A percentile compares a stretch with the other conserved stretches of the same genome.
These are phyloP conservation scores for Lentinula sp. DNA, from an alignment of 768 basidiomycete genomes.

Conservation along the genomic window DNA sequence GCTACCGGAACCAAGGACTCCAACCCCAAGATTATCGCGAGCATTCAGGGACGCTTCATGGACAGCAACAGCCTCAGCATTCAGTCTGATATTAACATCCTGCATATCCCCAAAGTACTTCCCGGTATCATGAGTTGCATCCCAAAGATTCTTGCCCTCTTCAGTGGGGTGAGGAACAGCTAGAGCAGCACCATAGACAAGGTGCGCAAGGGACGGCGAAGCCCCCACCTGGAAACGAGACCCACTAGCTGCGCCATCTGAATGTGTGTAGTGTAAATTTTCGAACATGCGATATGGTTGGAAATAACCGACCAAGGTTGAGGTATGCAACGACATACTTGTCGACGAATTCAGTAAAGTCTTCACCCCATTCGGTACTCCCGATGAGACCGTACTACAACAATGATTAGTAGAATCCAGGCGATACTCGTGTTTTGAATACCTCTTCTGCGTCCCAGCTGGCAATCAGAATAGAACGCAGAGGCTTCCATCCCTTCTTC, in stretches of 20 bases:
- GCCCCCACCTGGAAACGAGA: slow-evolving; percentile 42
- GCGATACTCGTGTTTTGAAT: slow-evolving; percentile 2
- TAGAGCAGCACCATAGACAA: slow-evolving; percentile 46
- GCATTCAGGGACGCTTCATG: slow-evolving; percentile 28
- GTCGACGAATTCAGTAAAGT: slow-evolving; percentile 50
- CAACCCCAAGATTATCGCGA: slow-evolving; percentile 34
- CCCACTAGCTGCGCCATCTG: slow-evolving; percentile 50
- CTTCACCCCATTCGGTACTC: slow-evolving; percentile 65
- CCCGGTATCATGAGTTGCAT: slow-evolving; percentile 45
- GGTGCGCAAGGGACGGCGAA: slow-evolving; percentile 62
- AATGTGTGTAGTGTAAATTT: neutral
- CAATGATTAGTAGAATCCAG: slow-evolving; percentile 4
- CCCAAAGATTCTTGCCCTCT: slow-evolving; percentile 47
- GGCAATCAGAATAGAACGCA: slow-evolving; percentile 67
- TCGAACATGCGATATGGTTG: too few species aligned
- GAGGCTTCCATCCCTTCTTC: slow-evolving; percentile 58
- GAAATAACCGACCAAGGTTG: slow-evolving; percentile 40
- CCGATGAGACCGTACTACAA: slow-evolving; percentile 47
- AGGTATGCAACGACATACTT: slow-evolving; percentile 57
- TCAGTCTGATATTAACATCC: slow-evolving; percentile 11
- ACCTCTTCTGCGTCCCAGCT: slow-evolving; percentile 81
- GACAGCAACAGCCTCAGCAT: slow-evolving; percentile 33
- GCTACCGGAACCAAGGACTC: slow-evolving; percentile 73
- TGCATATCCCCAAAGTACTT: slow-evolving; percentile 18
- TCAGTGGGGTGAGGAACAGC: slow-evolving; percentile 54